phyloP scores from a whole-genome alignment of 306 rosid species.

The Lithocarpus polystachyus region DNA sequence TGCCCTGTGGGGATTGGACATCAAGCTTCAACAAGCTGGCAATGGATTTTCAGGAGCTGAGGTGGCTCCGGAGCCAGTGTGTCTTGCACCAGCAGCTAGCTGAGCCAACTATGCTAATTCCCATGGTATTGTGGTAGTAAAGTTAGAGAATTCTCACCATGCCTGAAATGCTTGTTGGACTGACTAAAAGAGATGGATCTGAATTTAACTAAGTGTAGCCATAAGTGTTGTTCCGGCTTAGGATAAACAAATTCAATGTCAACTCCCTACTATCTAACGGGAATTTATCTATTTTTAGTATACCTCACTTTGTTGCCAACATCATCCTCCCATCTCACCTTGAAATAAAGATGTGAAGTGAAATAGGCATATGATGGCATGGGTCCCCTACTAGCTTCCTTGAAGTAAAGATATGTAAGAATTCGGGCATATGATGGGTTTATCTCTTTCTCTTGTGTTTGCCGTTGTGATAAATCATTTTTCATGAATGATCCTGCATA shows the following conservation, averaged over 20 bases:
- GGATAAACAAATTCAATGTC: neutral
- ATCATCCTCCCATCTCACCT: neutral
- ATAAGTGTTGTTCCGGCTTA: neutral
- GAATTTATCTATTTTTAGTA: neutral
- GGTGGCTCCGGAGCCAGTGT: constrained; percentile 42
- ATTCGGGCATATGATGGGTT: neutral
- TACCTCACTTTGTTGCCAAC: neutral
- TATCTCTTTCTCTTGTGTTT: neutral
- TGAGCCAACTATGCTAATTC: neutral
- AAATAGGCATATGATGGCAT: neutral
- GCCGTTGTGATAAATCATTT: too few species aligned
- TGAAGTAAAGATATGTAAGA: neutral
- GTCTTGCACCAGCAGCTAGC: constrained; percentile 6
- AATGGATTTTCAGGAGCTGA: constrained; percentile 48
- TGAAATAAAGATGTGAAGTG: neutral
- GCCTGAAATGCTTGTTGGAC: neutral
- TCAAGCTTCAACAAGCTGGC: constrained; percentile 29
- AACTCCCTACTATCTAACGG: neutral
- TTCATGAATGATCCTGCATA: too few species aligned
- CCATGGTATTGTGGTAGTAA: neutral
- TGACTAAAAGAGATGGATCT: neutral
- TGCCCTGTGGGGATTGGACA: constrained; percentile 55
- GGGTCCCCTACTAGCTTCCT: neutral
- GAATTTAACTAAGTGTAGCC: neutral
- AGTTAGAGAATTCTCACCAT: neutral